phyloP scores from a whole-genome alignment of 179 eudicot genomes.

The Carnegiea gigantea region DNA sequence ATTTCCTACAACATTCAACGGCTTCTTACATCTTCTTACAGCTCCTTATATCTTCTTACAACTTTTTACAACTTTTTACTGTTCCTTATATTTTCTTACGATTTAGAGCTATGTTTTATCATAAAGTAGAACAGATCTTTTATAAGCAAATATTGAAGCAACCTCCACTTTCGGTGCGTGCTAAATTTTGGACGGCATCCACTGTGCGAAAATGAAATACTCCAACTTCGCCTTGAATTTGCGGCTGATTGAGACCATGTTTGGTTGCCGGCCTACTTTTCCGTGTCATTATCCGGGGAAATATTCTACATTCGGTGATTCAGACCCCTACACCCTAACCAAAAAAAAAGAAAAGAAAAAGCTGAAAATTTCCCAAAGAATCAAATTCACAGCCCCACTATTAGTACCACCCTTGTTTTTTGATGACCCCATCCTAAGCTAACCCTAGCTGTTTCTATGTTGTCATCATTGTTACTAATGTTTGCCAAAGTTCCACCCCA shows the following conservation, averaged over 20 bases:
- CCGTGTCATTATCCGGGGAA: not conserved
- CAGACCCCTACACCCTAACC: not conserved
- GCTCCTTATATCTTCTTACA: no score
- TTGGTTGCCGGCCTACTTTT: conserved; percentile 9
- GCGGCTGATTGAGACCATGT: not conserved
- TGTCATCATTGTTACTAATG: not conserved
- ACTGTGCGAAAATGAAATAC: not conserved
- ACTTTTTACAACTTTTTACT: no score
- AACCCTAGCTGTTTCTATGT: not conserved
- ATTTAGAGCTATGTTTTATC: no score
- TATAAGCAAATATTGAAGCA: no score
- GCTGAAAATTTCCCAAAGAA: no score
- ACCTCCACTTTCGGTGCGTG: not conserved
- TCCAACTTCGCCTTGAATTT: not conserved
- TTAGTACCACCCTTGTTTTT: not conserved
- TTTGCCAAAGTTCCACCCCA: not conserved
- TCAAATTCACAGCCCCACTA: not conserved
- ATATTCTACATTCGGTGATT: not conserved
- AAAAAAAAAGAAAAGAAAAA: no score
- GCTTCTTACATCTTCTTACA: no score
- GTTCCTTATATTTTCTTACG: no score
- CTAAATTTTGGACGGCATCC: not conserved
- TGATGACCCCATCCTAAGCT: not conserved
- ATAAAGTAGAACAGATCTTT: no score
- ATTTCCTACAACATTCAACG: no score